Base-by-base conservation (phyloP, 176 grass and related monocot species). In the Carex kokanica region DNA sequence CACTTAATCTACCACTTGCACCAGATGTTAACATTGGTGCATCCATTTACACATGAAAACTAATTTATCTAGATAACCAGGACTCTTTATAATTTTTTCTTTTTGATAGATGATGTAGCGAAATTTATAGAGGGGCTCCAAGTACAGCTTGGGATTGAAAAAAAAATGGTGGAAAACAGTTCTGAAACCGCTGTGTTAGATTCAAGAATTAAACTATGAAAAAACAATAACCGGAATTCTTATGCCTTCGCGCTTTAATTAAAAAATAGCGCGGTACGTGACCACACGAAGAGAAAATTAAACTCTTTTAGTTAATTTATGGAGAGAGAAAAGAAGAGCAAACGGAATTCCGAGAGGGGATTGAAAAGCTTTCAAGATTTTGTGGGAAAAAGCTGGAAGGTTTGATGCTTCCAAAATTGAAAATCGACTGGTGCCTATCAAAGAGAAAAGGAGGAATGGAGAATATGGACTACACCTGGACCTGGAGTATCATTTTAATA, bases 1-100 rank as follows among this genome's bases (percentile, higher is more conserved):
- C 89, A 84, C 84, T 94, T 6, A 94, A 72, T 78, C 92, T 83
- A 20, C 92, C 87, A 78, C 87, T 90, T 17, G 92, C 89, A 60
- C 90, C 92, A 68, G 92, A 89, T 86, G 92, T 88, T 74, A 91
- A 88, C 89, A 94, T 94, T 13, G 80, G 80, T 66, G 41, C 43
- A 52, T 82, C 61, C 80, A 66, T 82, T 25, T 49, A 49, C 2
- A 49, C 2, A 49, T 49, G 45, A 49, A 49, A 49, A 11, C 43
- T 45, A 45, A 1, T 18, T 64, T 27, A 29, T 64, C 10, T 32
- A 65, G 1, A 2, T 32, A 65, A 65, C 63, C 63, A 34, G 27
- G 21, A 65, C 29, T 65, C 27, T 24, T 27, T 43, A 43, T 43
- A 43, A 43, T 43, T 6, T 43, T 43, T 8, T 43, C 7, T 8